A percentile compares a stretch with the other conserved stretches of the same genome.
These are phyloP conservation scores for Colletotrichum viniferum DNA, from an alignment of 2,329 filamentous ascomycete species.

Conservation along the genomic window DNA sequence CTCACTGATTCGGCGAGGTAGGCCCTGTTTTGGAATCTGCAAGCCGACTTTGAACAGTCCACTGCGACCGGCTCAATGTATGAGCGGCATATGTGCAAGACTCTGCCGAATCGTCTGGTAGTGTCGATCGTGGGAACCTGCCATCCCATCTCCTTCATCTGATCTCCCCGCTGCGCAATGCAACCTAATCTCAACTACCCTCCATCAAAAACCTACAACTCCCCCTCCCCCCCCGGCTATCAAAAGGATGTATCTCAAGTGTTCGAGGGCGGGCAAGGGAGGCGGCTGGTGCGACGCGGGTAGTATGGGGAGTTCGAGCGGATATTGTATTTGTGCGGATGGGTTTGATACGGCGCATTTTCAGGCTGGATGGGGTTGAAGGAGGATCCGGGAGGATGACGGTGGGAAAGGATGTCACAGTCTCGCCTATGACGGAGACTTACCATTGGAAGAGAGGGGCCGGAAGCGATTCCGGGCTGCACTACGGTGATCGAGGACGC, in stretches of 20 bases:
- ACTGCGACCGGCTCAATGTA: background rate
- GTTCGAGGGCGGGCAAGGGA: background rate
- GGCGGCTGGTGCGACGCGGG: background rate
- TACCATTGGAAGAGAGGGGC: background rate
- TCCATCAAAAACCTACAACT: background rate
- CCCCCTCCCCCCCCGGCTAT: no score
- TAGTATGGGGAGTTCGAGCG: background rate
- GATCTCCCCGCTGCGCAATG: background rate
- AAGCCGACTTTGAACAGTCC: background rate
- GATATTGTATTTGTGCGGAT: background rate
- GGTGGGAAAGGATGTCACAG: background rate
- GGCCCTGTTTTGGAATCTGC: background rate
- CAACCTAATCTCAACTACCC: background rate
- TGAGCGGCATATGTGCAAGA: accelerated
- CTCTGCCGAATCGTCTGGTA: accelerated
- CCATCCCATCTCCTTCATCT: background rate
- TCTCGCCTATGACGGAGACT: background rate
- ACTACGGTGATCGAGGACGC: background rate
- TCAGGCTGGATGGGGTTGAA: background rate
- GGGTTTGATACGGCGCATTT: background rate
- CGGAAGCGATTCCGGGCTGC: background rate
- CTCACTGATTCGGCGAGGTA: background rate
- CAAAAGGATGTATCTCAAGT: background rate
- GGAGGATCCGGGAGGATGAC: background rate
- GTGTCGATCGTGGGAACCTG: background rate